Conservation (phyloP, 768 basidiomycete genomes). For the Mycena vulgaris region DNA sequence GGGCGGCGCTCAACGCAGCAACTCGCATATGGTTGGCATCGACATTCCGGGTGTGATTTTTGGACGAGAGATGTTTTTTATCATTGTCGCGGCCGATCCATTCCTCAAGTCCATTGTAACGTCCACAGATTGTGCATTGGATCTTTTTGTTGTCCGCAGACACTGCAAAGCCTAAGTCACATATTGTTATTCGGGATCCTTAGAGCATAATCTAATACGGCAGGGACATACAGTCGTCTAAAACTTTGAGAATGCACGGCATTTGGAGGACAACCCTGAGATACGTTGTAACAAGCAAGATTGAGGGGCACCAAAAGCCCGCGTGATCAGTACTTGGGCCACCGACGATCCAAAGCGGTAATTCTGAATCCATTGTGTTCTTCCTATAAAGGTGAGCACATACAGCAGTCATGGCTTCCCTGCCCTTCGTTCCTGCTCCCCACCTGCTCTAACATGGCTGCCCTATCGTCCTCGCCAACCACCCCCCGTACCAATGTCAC, state of each 20-base stretch:
- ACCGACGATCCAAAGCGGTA: neutral
- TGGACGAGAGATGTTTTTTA: neutral
- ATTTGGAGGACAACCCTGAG: neutral
- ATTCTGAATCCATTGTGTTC: neutral
- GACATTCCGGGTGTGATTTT: neutral
- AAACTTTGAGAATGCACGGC: neutral
- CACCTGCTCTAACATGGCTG: neutral
- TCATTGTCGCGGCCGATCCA: neutral
- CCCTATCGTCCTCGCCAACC: neutral
- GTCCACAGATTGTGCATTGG: neutral
- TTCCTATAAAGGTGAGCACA: neutral
- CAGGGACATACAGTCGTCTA: neutral
- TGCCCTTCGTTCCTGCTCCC: too few species aligned
- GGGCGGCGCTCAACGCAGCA: neutral
- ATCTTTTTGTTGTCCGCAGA: neutral
- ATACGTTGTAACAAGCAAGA: too few species aligned
- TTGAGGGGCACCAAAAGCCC: neutral
- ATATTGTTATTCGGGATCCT: neutral
- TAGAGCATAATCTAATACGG: neutral
- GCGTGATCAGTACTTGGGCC: neutral
- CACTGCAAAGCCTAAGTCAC: neutral
- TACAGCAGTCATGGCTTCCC: too few species aligned
- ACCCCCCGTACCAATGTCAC: too few species aligned
- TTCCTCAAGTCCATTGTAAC: neutral
- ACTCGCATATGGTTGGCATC: neutral